These are phyloP conservation scores for Botrytis byssoidea DNA, from an alignment of 2,329 filamentous ascomycete genomes.

Conservation along the genomic window DNA sequence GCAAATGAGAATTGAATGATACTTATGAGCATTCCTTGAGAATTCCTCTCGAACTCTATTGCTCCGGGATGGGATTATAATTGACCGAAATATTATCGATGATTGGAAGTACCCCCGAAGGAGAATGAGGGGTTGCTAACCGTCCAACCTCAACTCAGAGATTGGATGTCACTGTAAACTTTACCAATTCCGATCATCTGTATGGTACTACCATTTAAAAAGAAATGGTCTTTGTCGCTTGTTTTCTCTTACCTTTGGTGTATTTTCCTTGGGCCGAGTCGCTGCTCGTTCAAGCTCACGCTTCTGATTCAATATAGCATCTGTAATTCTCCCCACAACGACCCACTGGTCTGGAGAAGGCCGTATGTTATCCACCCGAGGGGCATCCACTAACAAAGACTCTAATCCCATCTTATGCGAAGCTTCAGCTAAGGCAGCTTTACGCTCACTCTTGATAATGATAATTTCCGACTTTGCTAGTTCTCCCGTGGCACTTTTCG, in stretches of 20 bases:
- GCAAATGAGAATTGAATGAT: neutral
- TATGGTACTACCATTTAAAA: neutral
- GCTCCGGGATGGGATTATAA: neutral
- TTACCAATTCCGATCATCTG: neutral
- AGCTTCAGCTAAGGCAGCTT: conserved; percentile 15
- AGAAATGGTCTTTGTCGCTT: conserved; percentile 2
- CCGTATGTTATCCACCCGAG: conserved; percentile 22
- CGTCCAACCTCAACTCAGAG: neutral
- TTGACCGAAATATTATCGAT: neutral
- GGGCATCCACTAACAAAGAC: conserved; percentile 24
- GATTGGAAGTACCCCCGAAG: neutral
- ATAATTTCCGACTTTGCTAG: conserved; percentile 28
- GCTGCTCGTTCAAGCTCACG: conserved; percentile 24
- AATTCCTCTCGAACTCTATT: neutral
- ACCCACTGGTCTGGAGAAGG: conserved; percentile 26
- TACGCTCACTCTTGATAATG: conserved; percentile 24
- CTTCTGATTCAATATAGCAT: conserved; percentile 28
- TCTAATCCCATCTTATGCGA: conserved; percentile 22
- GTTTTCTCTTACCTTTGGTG: neutral
- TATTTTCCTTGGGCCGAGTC: conserved; percentile 19
- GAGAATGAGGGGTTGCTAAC: neutral
- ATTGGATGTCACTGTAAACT: neutral
- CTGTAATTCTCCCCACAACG: conserved; percentile 25
- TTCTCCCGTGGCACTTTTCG: conserved; percentile 23
- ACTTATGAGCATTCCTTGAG: neutral